These are phyloP conservation scores for Paecilomyces dactylethromorphus DNA, from an alignment of 2,329 filamentous ascomycete species.

Conservation along the genomic window DNA sequence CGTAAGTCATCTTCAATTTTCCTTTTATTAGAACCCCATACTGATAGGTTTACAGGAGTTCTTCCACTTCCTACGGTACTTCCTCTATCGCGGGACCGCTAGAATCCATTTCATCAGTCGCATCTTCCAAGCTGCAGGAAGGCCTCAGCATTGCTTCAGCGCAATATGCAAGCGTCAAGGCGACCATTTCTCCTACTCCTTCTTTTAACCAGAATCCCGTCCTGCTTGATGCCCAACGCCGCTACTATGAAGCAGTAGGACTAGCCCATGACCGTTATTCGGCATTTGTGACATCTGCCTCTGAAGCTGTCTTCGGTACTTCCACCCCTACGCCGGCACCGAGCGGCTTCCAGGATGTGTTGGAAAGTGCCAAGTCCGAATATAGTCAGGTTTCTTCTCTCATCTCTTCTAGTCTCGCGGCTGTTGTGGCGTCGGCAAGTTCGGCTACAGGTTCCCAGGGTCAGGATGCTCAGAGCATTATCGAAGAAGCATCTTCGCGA, in stretches of 20 bases:
- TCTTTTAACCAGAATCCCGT: conserved; percentile 49
- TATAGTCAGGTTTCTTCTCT: conserved; percentile 29
- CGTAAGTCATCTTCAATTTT: conserved; percentile 33
- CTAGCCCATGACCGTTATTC: conserved; percentile 73
- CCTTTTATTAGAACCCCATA: conserved; percentile 1
- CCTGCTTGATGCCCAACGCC: conserved; percentile 55
- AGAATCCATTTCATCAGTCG: conserved; percentile 59
- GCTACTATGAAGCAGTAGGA: conserved; percentile 74
- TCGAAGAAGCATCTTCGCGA: conserved; percentile 38
- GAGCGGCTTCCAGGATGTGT: conserved; percentile 23
- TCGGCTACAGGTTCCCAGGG: conserved; percentile 27
- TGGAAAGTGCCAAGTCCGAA: conserved; percentile 28
- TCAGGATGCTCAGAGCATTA: conserved; percentile 30
- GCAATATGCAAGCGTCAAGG: conserved; percentile 63
- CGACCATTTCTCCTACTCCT: conserved; percentile 58
- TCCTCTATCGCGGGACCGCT: conserved; percentile 50
- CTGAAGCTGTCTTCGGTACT: conserved; percentile 60
- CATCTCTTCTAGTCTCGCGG: conserved; percentile 36
- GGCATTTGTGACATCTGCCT: conserved; percentile 66
- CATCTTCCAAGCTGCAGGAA: conserved; percentile 62
- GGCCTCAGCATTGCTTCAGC: conserved; percentile 65
- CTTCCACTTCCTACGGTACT: conserved; percentile 47
- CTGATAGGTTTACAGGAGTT: conserved; percentile 36
- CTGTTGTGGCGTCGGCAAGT: conserved; percentile 34
- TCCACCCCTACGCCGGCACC: conserved; percentile 41